Conservation (phyloP, 805 yeast genomes). For the Kodamaea fukazawae region DNA sequence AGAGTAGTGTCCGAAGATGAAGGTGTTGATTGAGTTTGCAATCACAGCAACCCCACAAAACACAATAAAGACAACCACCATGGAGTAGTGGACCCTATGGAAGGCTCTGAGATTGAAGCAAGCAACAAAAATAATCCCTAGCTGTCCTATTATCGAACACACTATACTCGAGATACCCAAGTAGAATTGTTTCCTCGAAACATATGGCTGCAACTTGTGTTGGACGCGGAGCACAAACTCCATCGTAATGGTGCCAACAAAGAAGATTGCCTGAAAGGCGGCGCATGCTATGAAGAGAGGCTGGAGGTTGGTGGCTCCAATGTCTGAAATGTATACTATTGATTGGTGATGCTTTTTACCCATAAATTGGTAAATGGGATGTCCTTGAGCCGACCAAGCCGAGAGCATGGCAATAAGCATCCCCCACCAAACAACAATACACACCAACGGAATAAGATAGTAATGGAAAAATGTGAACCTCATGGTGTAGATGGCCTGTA, state of each 20-base stretch:
- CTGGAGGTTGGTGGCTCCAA: constrained; percentile 84
- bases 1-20: constrained; percentile 39
- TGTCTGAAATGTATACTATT: constrained; percentile 75
- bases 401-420: constrained; percentile 79
- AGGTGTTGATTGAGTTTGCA: constrained; percentile 36
- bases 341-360: constrained; percentile 31
- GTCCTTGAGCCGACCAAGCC: constrained; percentile 80
- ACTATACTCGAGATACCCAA: constrained; percentile 42
- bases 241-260: constrained; percentile 46
- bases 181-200: constrained; percentile 39
- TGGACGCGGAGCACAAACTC: constrained; percentile 14
- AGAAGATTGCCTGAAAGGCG: constrained; percentile 74
- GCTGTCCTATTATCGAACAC: constrained; percentile 57
- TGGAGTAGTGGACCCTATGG: constrained; percentile 58
- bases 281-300: constrained; percentile 81
- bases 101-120: constrained; percentile 64
- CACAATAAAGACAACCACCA: constrained; percentile 72
- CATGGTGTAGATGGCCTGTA: constrained; percentile 4
- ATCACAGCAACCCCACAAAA: constrained; percentile 53
- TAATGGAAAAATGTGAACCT: constrained; percentile 46
- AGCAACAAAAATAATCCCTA: constrained; percentile 72
- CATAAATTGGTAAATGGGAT: constrained; percentile 64
- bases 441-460: constrained; percentile 62
- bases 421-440: constrained; percentile 81
- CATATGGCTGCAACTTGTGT: constrained; percentile 50